Percentiles rank a stretch among this genome's conserved stretches.
Evolutionary conservation across 192 early-diverging fungal species (phyloP).

Genomic region (Spinellus fusiger): DNA sequence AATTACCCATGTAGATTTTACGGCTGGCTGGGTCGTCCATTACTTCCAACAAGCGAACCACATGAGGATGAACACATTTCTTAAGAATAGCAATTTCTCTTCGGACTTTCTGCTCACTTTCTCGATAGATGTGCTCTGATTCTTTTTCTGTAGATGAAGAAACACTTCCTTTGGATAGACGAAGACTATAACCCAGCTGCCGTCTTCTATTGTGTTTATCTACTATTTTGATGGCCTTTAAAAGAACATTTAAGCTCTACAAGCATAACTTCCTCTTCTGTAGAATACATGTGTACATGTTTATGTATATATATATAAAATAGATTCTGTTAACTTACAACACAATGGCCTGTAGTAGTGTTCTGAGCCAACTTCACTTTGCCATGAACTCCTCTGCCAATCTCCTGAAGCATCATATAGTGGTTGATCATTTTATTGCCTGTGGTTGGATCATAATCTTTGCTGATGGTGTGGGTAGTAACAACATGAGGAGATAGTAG

Average conservation of each 20-base stretch:
- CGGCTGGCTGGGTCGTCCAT: slow-evolving; percentile 89
- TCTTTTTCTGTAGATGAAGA: slow-evolving; percentile 6
- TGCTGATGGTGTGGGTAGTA: slow-evolving; percentile 79
- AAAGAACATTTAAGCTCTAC: not conserved
- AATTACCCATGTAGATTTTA: slow-evolving; percentile 85
- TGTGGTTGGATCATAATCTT: slow-evolving; percentile 75
- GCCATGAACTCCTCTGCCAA: slow-evolving; percentile 92
- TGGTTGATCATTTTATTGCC: slow-evolving; percentile 96
- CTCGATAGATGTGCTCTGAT: not conserved
- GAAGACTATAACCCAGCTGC: slow-evolving; percentile 20
- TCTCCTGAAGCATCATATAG: slow-evolving; percentile 84
- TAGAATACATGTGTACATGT: not conserved
- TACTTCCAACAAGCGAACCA: slow-evolving; percentile 85
- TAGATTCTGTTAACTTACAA: slow-evolving; percentile 45
- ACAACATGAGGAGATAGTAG: slow-evolving; percentile 43
- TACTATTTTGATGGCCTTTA: slow-evolving; percentile 63
- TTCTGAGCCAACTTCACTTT: slow-evolving; percentile 92
- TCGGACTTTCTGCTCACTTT: slow-evolving; percentile 77
- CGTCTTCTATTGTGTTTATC: slow-evolving; percentile 54
- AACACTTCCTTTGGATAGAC: slow-evolving; percentile 25
- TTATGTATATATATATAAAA: not conserved
- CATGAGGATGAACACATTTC: slow-evolving; percentile 89
- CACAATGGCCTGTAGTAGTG: slow-evolving; percentile 68
- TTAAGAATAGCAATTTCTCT: slow-evolving; percentile 95
- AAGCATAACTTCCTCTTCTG: not conserved